Evolutionary conservation across 257 asterid genomes (phyloP).

Genomic region (Ilex asprella): DNA sequence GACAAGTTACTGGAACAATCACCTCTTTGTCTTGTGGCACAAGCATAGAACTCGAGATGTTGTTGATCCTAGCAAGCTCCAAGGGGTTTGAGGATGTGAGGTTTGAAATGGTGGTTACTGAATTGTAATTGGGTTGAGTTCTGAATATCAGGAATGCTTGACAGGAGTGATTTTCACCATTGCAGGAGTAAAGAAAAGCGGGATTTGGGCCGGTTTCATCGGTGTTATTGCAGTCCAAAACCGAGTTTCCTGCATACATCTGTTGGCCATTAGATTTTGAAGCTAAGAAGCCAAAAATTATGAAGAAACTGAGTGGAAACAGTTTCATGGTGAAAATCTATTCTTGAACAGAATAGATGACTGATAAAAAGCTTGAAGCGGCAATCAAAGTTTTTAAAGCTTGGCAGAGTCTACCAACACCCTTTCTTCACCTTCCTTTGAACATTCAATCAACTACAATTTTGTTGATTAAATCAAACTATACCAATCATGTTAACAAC

Average conservation of each 20-base stretch:
- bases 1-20: constrained; percentile 49
- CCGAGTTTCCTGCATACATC: constrained; percentile 33
- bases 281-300: constrained; percentile 12
- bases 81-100: constrained; percentile 36
- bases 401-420: no score
- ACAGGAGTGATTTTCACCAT: constrained; percentile 31
- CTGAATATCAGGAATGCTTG: constrained; percentile 40
- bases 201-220: constrained; percentile 34
- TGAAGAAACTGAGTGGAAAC: constrained; percentile 12
- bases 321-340: constrained; percentile 17
- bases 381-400: no score
- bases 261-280: constrained; percentile 35
- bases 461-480: no score
- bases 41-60: constrained; percentile 26
- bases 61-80: constrained; percentile 36
- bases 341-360: no score
- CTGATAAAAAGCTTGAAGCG: no score
- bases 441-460: no score
- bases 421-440: no score
- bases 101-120: constrained; percentile 43
- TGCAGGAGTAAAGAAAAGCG: constrained; percentile 48
- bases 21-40: constrained; percentile 32
- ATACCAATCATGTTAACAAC: no score
- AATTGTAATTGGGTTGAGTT: constrained; percentile 27
- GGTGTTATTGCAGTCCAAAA: constrained; percentile 23